Percentiles rank a stretch among this genome's conserved stretches.
These are phyloP conservation scores for Colletotrichum horii DNA, from an alignment of 2,329 filamentous ascomycete genomes.

Conservation along the genomic window DNA sequence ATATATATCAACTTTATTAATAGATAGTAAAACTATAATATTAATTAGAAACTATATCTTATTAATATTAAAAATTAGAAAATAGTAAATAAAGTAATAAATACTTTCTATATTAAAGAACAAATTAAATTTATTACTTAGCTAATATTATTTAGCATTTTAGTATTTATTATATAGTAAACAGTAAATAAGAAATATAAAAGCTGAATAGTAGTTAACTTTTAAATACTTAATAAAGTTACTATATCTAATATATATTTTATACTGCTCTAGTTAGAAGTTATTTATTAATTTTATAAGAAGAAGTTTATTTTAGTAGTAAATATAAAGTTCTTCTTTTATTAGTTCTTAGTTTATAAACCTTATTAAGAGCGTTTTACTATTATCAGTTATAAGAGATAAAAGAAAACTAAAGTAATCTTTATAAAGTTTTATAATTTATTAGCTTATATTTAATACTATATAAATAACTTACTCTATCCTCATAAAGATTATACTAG, in stretches of 20 bases:
- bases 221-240: neutral
- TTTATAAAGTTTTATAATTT: neutral
- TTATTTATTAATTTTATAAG: neutral
- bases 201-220: neutral
- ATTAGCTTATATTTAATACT: neutral
- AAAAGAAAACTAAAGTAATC: neutral
- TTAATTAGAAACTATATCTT: neutral
- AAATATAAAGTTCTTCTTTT: neutral
- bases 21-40: neutral
- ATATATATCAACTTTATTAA: neutral
- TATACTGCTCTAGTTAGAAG: neutral
- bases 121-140: no score
- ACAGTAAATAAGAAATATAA: neutral
- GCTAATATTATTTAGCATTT: neutral
- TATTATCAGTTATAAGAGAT: neutral
- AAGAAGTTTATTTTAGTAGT: neutral
- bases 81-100: neutral
- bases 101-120: no score
- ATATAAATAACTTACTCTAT: no score
- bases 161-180: neutral
- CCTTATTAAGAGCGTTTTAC: neutral
- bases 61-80: neutral
- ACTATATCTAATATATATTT: neutral
- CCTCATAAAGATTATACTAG: no score
- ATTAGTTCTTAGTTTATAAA: neutral